These are phyloP conservation scores for Plenodomus biglobosus DNA, from an alignment of 2,329 filamentous ascomycete species.

Conservation along the genomic window DNA sequence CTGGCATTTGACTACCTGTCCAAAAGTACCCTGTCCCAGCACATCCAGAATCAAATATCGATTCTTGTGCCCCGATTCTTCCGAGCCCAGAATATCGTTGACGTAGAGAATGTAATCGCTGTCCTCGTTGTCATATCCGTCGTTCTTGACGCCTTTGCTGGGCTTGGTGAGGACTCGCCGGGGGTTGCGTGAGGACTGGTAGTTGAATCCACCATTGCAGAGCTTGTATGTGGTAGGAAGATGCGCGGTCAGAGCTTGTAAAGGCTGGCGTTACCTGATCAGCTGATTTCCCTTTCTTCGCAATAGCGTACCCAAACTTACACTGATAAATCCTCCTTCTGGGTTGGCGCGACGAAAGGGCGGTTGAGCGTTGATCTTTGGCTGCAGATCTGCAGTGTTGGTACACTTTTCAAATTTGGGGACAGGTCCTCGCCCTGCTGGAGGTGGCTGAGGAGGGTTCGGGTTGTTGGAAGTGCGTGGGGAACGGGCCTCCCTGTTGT, in stretches of 20 bases:
- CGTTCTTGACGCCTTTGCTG: constrained; percentile 97
- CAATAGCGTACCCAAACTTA: constrained; percentile 55
- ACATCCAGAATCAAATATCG: constrained; percentile 97
- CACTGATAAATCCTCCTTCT: constrained; percentile 96
- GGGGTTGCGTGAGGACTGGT: constrained; percentile 95
- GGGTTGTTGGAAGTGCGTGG: constrained; percentile 47
- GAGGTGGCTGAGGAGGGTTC: constrained; percentile 52
- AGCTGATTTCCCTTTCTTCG: constrained; percentile 9
- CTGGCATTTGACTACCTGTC: constrained; percentile 98
- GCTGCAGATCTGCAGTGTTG: constrained; percentile 71
- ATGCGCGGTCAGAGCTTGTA: constrained; percentile 93
- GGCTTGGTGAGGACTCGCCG: constrained; percentile 95
- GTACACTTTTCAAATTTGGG: constrained; percentile 85
- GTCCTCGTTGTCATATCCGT: constrained; percentile 98
- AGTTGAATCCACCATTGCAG: constrained; percentile 97
- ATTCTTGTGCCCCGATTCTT: constrained; percentile 99
- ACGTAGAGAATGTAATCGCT: constrained; percentile 99
- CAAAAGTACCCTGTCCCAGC: constrained; percentile 94
- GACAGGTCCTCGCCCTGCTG: constrained; percentile 64
- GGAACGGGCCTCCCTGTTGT: constrained; percentile 56
- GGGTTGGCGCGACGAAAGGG: constrained; percentile 91
- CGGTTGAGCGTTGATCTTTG: constrained; percentile 83
- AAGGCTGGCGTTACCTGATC: constrained; percentile 61
- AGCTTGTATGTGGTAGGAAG: constrained; percentile 95
- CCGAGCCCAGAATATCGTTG: constrained; percentile 95